Base-by-base conservation (phyloP, 768 basidiomycete genomes). In the Dentipellis fragilis region DNA sequence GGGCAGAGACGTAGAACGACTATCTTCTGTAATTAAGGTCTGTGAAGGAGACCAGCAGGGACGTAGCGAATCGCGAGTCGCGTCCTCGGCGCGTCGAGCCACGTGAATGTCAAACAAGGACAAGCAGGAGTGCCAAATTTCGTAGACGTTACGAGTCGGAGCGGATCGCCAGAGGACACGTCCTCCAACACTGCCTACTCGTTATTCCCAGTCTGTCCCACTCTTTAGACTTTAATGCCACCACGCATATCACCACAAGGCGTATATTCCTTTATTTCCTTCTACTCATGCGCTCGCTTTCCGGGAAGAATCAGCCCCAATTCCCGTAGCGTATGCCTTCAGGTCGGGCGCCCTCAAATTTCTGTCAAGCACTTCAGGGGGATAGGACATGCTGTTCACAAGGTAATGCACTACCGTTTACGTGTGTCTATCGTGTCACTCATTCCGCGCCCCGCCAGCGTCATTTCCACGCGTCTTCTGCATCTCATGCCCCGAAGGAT, bases 401-500 rank as follows among this genome's bases (percentile, higher is more conserved):
- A 56, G 58, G 60, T 29, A 29, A 29, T 62, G 34, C 17, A 29
- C 40, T 21, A 12, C 39, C 46, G 47, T 52, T 19, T 39, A 36
- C 29, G 39, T 51, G 47, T 16, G 54, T 52, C 57, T 47, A 14
- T 37, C 53, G 45, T 47, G 7, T 37, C 50, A 42, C 50, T 49
- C 55, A 49, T 42, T n/a, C 19, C 53, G 42, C 51, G 17, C 59
- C 19, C 52, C 34, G 52, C 17, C 63, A 93, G 90, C 87, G 91
- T 62, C 62, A 74, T 12, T 80, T 96, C 64, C 93, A 95, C 72
- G 75, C 84, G 7, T 83, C 91, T 22, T 64, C 75, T 21, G 71
- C 78, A 19, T 65, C 67, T 46, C 69, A 72, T 54, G 77, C 80
- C 8, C 67, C 79, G 16, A 94, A 89, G 69, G 85, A 91, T 67